phyloP scores from a whole-genome alignment of 2,329 filamentous ascomycete species.

The Raffaelea albimanens region DNA sequence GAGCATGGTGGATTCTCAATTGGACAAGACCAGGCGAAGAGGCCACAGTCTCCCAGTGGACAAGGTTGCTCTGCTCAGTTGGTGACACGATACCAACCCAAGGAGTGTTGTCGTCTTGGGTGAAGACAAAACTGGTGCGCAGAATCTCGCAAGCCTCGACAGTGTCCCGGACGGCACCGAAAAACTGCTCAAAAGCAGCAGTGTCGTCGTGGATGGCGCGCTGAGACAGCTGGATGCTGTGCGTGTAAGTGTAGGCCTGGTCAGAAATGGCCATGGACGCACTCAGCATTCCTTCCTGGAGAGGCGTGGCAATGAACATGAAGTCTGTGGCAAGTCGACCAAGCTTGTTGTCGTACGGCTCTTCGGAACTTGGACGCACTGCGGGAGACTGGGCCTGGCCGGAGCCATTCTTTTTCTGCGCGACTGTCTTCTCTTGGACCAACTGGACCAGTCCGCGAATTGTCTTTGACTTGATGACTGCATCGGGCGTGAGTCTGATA shows the following conservation, averaged over 20 bases:
- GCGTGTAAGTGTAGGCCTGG: slow-evolving; percentile 16
- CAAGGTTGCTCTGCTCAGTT: slow-evolving; percentile 13
- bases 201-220: slow-evolving; percentile 10
- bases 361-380: no score
- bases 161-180: slow-evolving; percentile 13
- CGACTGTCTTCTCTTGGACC: slow-evolving; percentile 1
- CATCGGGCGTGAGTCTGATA: slow-evolving; percentile 12
- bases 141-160: slow-evolving; percentile 17
- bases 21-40: slow-evolving; percentile 7
- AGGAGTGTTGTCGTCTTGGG: slow-evolving; percentile 12
- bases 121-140: slow-evolving; percentile 15
- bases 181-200: slow-evolving; percentile 9
- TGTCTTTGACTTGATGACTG: slow-evolving; percentile 14
- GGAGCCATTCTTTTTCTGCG: no score
- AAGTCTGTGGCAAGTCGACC: slow-evolving; percentile 11
- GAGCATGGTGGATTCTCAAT: slow-evolving; percentile 15
- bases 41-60: slow-evolving; percentile 8
- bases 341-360: slow-evolving; percentile 11
- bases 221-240: slow-evolving; percentile 14
- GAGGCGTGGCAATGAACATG: slow-evolving; percentile 16
- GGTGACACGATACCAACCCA: slow-evolving; percentile 17
- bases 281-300: slow-evolving; percentile 18
- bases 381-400: no score
- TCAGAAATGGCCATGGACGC: slow-evolving; percentile 13
- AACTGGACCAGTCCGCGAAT: slow-evolving; percentile 13